Evolutionary conservation across 164 flowering plant species (phyloP).

Genomic region (Vitis rupestris): DNA sequence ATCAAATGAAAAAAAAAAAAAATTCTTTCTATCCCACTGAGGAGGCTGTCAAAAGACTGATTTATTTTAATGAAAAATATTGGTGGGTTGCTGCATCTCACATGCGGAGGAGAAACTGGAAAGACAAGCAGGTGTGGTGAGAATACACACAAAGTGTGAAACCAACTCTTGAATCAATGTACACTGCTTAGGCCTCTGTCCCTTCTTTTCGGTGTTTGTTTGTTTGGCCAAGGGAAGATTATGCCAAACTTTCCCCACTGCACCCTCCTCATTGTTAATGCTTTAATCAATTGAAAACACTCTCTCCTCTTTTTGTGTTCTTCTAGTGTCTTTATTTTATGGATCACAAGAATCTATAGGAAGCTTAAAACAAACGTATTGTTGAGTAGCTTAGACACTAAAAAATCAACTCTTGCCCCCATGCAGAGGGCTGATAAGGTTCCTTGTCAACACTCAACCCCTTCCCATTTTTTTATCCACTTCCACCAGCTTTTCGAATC

Average conservation of each 20-base stretch:
- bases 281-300: too few species aligned
- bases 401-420: not conserved
- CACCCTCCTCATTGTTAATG: not conserved
- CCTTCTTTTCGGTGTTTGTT: slow-evolving; percentile 11
- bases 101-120: too few species aligned
- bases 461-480: not conserved
- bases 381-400: too few species aligned
- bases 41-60: too few species aligned
- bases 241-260: slow-evolving; percentile 8
- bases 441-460: not conserved
- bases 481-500: slow-evolving; percentile 19
- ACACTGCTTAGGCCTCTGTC: not conserved
- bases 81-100: too few species aligned
- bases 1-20: too few species aligned
- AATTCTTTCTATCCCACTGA: too few species aligned
- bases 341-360: not conserved
- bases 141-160: not conserved
- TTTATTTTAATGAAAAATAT: too few species aligned
- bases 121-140: not conserved
- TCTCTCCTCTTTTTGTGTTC: not conserved
- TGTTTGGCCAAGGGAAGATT: slow-evolving; percentile 10
- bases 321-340: not conserved
- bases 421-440: not conserved
- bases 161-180: not conserved
- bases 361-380: too few species aligned